A percentile compares a stretch with the other conserved stretches of the same genome.
phyloP scores from a whole-genome alignment of 2,329 filamentous ascomycete genomes.

The Curvularia lunata region DNA sequence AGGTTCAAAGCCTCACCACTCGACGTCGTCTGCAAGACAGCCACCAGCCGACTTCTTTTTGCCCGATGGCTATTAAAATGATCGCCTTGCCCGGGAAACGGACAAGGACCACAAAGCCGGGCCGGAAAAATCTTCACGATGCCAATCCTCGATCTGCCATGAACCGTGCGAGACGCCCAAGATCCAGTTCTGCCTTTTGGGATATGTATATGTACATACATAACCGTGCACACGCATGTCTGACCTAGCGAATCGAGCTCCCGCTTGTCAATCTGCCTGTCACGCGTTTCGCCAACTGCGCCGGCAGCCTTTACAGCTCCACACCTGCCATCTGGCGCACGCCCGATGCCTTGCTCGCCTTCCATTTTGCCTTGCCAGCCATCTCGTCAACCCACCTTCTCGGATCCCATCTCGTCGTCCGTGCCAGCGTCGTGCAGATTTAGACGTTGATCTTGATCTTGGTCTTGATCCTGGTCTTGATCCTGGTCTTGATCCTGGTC shows the following conservation, averaged over 20 bases:
- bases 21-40: neutral
- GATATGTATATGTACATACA: neutral
- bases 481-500: constrained; percentile 1
- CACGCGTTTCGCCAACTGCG: constrained; percentile 6
- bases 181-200: constrained; percentile 23
- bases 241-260: constrained; percentile 8
- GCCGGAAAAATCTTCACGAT: constrained; percentile 3
- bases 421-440: neutral
- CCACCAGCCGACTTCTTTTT: neutral
- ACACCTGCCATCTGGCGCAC: neutral
- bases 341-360: neutral
- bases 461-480: neutral
- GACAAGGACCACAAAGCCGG: neutral
- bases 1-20: constrained; percentile 1
- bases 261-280: constrained; percentile 7
- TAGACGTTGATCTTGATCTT: neutral
- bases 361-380: neutral
- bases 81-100: constrained; percentile 11
- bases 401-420: neutral
- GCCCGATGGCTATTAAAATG: neutral
- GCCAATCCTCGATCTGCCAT: constrained; percentile 21
- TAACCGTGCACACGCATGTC: constrained; percentile 9
- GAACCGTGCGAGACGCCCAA: constrained; percentile 22
- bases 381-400: neutral
- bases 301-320: constrained; percentile 7